phyloP scores from a whole-genome alignment of 2,329 filamentous ascomycete genomes.

The Penicillium sp. region DNA sequence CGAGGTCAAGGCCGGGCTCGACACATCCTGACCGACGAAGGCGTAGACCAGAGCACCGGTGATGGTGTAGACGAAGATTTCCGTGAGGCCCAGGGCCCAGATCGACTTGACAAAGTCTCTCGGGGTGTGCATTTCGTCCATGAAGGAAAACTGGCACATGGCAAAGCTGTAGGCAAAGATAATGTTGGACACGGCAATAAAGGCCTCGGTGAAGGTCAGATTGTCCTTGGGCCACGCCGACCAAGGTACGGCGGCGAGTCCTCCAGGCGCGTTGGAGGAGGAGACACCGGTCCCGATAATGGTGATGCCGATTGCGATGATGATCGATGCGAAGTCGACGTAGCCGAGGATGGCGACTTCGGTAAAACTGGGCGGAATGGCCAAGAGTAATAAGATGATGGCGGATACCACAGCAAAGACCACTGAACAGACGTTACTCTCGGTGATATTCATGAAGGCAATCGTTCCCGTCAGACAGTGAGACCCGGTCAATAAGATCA shows the following conservation, averaged over 20 bases:
- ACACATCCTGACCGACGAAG: slow-evolving; percentile 31
- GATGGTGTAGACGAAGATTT: slow-evolving; percentile 34
- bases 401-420: slow-evolving; percentile 45
- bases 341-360: slow-evolving; percentile 38
- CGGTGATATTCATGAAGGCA: slow-evolving; percentile 43
- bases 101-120: slow-evolving; percentile 39
- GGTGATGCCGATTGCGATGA: slow-evolving; percentile 32
- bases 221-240: slow-evolving; percentile 24
- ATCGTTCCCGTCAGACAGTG: slow-evolving; percentile 48
- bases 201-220: slow-evolving; percentile 28
- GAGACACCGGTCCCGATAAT: slow-evolving; percentile 33
- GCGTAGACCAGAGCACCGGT: slow-evolving; percentile 32
- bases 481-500: slow-evolving; percentile 44
- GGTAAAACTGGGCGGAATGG: slow-evolving; percentile 33
- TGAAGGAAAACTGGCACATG: slow-evolving; percentile 38
- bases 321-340: slow-evolving; percentile 33
- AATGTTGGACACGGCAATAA: slow-evolving; percentile 34
- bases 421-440: slow-evolving; percentile 37
- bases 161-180: slow-evolving; percentile 45
- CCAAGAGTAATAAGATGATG: slow-evolving; percentile 28
- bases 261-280: slow-evolving; percentile 19
- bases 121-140: slow-evolving; percentile 37
- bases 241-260: slow-evolving; percentile 27
- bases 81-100: slow-evolving; percentile 35
- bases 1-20: slow-evolving; percentile 31